Evolutionary conservation across 108 stramenopile genomes (phyloP), one percentile per base, ranked within the genome.

Genomic region (Skeletonema potamos): DNA sequence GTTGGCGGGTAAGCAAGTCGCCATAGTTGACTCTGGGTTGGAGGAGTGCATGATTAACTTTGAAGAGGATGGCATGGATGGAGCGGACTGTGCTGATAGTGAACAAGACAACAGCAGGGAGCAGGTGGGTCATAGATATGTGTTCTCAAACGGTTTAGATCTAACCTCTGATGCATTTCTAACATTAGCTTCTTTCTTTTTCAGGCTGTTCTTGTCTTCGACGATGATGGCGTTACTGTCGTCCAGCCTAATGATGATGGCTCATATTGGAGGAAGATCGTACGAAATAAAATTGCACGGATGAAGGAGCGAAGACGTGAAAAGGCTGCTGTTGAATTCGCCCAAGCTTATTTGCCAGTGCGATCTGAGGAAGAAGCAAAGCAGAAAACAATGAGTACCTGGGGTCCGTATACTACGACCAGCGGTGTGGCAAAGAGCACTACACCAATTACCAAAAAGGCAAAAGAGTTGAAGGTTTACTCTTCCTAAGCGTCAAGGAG

Each of bases 171-270:
- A 32, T 54, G 28, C 43, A 24, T 6, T 66, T 66, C 54, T 33
- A 6, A 34, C 46, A n/a, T 18, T 33, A 33, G 17, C 8, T 3
- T 54, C 30, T 36, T 41, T 30, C 17, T 12, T 26, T 39, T 18
- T 60, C 6, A 51, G 80, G 80, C 80, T 29, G 66, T 82, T 0
- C 77, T 82, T 33, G 72, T 82, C 6, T 69, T 68, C 56, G 77
- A 82, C 27, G 77, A 72, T 11, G 72, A 74, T 17, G 77, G 77
- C 13, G 80, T 84, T 3, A 73, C 67, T 26, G 85, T 90, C 8
- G 68, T 90, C 12, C 88, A 90, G 48, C 90, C 88, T 9, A 91
- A 91, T 48, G 68, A 78, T 44, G 86, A 91, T 58, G 90, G 90
- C 33, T 85, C 84, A 2, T 91, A 91, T 74, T 88, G 88, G 83